Evolutionary conservation across 2,329 filamentous ascomycete genomes (phyloP), one percentile per base, ranked within the genome.

Genomic region (Fusarium sp.): DNA sequence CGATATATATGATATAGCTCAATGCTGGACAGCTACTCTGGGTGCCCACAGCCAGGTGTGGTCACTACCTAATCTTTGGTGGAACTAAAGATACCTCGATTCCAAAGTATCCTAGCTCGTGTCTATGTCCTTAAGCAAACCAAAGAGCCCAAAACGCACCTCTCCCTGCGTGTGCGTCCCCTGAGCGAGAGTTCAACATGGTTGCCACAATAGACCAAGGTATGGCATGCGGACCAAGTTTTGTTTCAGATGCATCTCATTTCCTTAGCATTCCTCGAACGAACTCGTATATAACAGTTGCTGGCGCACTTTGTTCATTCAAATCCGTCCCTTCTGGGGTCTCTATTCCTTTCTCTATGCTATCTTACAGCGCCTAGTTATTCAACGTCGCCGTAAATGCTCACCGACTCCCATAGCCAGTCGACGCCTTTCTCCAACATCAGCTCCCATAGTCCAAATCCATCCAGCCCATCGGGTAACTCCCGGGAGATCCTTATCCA

Each of bases 331-430:
- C 67, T 62, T 44, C 41, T 31, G 43, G 62, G 53, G 28, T 56
- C 55, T 69, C 54, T 67, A 69, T 69, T 69, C 67, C 67, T 63
- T 69, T 57, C 57, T 53, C 42, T 69, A 58, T 67, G 48, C 50
- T 69, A 69, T 61, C 45, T 58, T 70, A 70, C 67, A 69, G 67
- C 67, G 39, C 41, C 41, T 50, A 37, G 53, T 26, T 59, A 28
- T 53, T 48, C 49, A 62, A 28, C 61, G 59, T 63, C 55, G 58
- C 61, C 65, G 65, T 67, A 58, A 56, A 58, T 61, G 62, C 63
- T 45, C 57, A 68, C 62, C 53, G 51, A 62, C 67, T 62, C 49
- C 45, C 46, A 56, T 26, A 28, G 58, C 51, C 58, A 48, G 52
- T 54, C n/a, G 56, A 39, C 45, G 49, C 37, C 30, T 28, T 56